Evolutionary conservation across 139 green algal species (phyloP).

Genomic region (Chlorella sp.): DNA sequence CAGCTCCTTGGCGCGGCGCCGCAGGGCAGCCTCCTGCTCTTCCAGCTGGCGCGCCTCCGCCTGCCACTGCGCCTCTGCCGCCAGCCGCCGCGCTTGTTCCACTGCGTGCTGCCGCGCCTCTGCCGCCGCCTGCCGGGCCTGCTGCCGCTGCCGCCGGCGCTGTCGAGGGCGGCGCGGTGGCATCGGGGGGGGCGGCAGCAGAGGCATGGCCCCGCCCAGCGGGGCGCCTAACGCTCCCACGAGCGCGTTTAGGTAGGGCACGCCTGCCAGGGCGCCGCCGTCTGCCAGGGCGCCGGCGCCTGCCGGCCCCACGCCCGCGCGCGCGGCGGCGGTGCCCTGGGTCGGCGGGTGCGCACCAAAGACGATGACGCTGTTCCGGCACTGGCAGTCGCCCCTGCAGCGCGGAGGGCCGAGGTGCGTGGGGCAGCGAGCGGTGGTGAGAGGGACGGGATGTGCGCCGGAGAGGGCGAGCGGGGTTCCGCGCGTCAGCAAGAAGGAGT

Average conservation of each 20-base stretch:
- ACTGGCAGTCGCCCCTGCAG: not conserved
- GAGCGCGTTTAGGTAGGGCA: not conserved
- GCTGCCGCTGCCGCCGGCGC: not conserved
- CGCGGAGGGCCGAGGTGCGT: not conserved
- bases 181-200: not conserved
- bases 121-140: not conserved
- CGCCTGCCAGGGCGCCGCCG: not conserved
- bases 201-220: slow-evolving; percentile 4
- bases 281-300: too few species aligned
- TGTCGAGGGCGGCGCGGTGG: not conserved
- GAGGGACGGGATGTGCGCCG: not conserved
- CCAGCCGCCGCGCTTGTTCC: not conserved
- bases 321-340: not conserved
- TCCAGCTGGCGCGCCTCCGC: not conserved
- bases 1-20: too few species aligned
- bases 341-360: not conserved
- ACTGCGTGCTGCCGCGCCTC: not conserved
- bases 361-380: not conserved
- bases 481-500: not conserved
- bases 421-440: not conserved
- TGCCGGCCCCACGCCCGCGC: not conserved
- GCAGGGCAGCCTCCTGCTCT: not conserved
- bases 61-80: not conserved
- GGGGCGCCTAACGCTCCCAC: slow-evolving; percentile 6
- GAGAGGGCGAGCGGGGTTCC: not conserved